Percentiles rank a stretch among this genome's conserved stretches.
These are phyloP conservation scores for Claviceps paspali DNA, from an alignment of 2,329 filamentous ascomycete species.

Conservation along the genomic window DNA sequence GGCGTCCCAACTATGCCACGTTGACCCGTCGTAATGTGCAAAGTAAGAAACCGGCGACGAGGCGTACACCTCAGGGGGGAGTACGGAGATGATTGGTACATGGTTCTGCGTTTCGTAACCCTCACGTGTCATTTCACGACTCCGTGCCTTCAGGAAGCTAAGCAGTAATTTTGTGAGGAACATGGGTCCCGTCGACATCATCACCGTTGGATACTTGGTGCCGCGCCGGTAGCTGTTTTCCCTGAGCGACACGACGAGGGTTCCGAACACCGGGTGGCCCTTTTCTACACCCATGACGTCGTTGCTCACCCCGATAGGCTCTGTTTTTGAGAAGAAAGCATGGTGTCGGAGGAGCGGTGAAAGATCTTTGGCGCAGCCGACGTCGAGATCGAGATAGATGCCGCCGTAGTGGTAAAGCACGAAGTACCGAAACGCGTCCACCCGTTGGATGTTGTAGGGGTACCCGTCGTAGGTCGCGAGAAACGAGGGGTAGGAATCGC, in stretches of 20 bases:
- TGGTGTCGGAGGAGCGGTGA: constrained; percentile 1
- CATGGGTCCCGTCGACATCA: constrained; percentile 2
- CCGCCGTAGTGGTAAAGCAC: constrained; percentile 63
- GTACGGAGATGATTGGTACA: background rate
- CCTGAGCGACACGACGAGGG: background rate
- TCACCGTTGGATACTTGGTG: constrained; percentile 4
- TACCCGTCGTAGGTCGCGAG: constrained; percentile 60
- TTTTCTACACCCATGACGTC: constrained; percentile 2
- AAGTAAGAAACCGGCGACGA: background rate
- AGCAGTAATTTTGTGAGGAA: constrained; percentile 1
- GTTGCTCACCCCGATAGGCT: background rate
- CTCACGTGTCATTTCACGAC: background rate
- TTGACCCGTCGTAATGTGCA: background rate
- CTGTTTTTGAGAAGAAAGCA: constrained; percentile 1
- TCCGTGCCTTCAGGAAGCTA: background rate
- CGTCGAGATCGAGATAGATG: constrained; percentile 66
- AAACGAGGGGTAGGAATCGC: constrained; percentile 62
- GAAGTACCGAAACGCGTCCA: constrained; percentile 69
- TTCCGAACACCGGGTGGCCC: background rate
- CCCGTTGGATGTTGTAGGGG: constrained; percentile 59
- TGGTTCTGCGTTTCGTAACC: background rate
- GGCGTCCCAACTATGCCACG: constrained; percentile 3
- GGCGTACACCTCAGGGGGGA: background rate
- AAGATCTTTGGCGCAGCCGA: background rate
- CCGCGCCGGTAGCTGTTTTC: background rate